These are phyloP conservation scores for Ceratopteris richardii DNA, from an alignment of 75 land plant genomes.

Conservation along the genomic window DNA sequence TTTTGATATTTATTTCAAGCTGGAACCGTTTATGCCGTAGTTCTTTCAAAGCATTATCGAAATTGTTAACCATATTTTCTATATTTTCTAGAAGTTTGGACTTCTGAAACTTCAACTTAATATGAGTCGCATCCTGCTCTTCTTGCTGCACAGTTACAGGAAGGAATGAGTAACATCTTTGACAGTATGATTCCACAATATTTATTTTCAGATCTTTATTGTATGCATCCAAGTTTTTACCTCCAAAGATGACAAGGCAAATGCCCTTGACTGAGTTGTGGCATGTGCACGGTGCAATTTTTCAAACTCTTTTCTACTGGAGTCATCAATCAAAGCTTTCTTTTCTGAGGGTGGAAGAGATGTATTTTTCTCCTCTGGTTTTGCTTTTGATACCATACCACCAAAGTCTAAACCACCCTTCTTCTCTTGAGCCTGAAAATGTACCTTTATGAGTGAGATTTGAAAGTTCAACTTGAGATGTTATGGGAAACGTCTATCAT, in stretches of 20 bases:
- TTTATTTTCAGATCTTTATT: too few species aligned
- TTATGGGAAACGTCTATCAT: too few species aligned
- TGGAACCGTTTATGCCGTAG: constrained; percentile 19
- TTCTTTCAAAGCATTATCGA: constrained; percentile 29
- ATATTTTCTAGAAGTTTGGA: constrained; percentile 15
- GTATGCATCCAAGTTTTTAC: constrained; percentile 6
- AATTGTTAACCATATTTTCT: constrained; percentile 9
- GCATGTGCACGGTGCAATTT: background rate
- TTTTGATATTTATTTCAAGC: constrained; percentile 31
- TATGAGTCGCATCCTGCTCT: constrained; percentile 22
- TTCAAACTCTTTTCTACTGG: constrained; percentile 1
- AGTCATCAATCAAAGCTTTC: background rate
- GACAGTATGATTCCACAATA: too few species aligned
- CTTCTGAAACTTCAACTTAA: constrained; percentile 32
- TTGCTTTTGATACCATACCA: constrained; percentile 14
- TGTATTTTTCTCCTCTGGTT: constrained; percentile 11
- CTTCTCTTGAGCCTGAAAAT: constrained; percentile 12
- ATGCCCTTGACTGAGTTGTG: background rate
- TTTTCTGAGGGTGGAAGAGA: background rate
- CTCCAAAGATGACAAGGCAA: constrained; percentile 23
- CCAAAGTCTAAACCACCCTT: constrained; percentile 30
- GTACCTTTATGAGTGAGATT: background rate
- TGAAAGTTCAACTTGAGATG: too few species aligned
- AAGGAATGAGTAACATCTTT: background rate
- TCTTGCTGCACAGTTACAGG: constrained; percentile 18